Base-by-base conservation (phyloP, 108 stramenopile species). In the Craspedostauros australis region DNA sequence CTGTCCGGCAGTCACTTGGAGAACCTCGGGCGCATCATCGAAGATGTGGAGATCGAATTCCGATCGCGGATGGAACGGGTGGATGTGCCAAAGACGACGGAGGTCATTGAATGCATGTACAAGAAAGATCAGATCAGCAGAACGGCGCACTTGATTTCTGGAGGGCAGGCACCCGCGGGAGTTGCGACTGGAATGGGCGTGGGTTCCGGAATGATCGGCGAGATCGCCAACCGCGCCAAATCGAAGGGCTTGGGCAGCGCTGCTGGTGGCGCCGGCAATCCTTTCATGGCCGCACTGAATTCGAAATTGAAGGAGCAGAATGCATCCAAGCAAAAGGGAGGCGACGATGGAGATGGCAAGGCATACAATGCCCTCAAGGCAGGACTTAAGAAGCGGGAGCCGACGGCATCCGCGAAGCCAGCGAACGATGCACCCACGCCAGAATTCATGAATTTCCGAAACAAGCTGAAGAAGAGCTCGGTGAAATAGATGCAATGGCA, bases 1-100 rank as follows among this genome's bases (percentile, higher is more conserved):
- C 57, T 36, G 21, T 24, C 33, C 18, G 70, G 53, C 39, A 67
- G 45, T 55, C 98, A 99, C 71, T 60, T 96, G 29, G 54, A 70
- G 34, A 99, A 93, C 72, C 77, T 99, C 49, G 98, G 98, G 1
- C 61, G 64, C 37, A 76, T 96, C 37, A 86, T 99, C 31, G 98
- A 99, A 72, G 91, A 93, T 36, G 70, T 95, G 44, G 98, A 99
- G 65, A 88, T 84, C 41, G 86, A 92, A 6, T 65, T 93, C 50
- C 52, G 91, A 46, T 72, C 73, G 5, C 62, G 76, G 34, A 44
- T 94, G 43, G 88, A 97, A 62, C 66, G 72, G 5, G 66, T 98
- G 33, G 80, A 92, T 60, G 78, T 96, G 20, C 91, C 90, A 52
- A 93, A 88, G 51, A 92, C 94, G 5, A 43, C 76, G 29, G 88